Evolutionary conservation across 2,329 filamentous ascomycete species (phyloP), one percentile per base, ranked within the genome.

Genomic region (Lecanicillium sp.): DNA sequence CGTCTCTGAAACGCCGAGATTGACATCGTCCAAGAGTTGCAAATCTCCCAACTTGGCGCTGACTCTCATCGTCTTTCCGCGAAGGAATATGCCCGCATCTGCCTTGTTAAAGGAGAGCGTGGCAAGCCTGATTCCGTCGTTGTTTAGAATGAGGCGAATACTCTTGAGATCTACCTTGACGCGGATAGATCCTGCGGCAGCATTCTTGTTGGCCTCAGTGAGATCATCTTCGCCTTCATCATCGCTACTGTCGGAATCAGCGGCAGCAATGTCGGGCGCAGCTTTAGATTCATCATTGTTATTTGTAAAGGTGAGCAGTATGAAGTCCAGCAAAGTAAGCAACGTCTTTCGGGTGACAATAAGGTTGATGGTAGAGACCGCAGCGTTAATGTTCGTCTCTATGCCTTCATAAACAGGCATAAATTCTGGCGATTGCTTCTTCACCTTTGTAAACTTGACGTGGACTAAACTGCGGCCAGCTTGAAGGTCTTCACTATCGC

Each of bases 151-250:
- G 19, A 98, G 71, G 3, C 87, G 79, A 46, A 99, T 95, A 65
- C 85, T 89, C 64, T 94, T 94, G 45, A 99, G 66, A 45, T 95
- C 83, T 30, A 94, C 82, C 60, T 94, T 94, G 59, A 99, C 90
- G 17, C 88, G 80, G 47, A 98, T 92, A 46, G 92, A 94, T 40
- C 85, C 84, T 5, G 54, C 66, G 12, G 59, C 58, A 28, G 60
- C 54, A 16, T 53, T 57, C 35, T 64, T 60, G 15, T 57, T 54
- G 0, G 57, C 42, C 3, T 50, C 46, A 5, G 58, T 51, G 5
- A 64, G 43, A 28, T 62, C 55, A 45, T 64, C 55, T 27, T 64
- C 51, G 5, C 54, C 47, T 15, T 64, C 54, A 17, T 69, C 62
- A 50, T 58, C 59, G 3, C 67, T 60, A 3, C 60, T 56, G 3